Base-by-base conservation (phyloP, 2,329 filamentous ascomycete species). In the Alternaria sp. region DNA sequence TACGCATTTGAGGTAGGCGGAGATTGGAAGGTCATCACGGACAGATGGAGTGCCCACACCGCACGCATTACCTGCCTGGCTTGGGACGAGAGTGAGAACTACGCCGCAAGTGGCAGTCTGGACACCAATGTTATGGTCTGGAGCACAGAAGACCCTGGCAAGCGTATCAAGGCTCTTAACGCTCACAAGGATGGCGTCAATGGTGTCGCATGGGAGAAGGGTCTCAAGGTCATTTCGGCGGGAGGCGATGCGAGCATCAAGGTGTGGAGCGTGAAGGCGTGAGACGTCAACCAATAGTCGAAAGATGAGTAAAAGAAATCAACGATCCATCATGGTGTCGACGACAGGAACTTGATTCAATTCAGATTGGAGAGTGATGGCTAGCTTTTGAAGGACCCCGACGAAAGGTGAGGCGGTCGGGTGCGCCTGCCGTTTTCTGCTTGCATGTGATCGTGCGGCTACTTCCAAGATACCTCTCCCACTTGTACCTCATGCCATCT, bases 171-270 rank as follows among this genome's bases (percentile, higher is more conserved):
- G 83, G 90, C 89, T 14, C 82, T 89, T 21, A 97, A 97, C 76
- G 94, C 95, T 54, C 96, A 99, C 83, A 97, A 97, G 82, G 96
- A 98, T 76, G 96, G 96, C 10, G 94, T 98, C 18, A 93, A 91
- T 70, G 95, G 92, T 15, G 91, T 98, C 15, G 87, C 87, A 12
- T 99, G 95, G 94, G 85, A 92, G 84, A 70, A 71, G 61, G 85
- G 61, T 80, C 70, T 67, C 7, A 92, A 87, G 81, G 85, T 98
- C 54, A 89, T 92, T 10, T 96, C 91, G 71, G 88, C 89, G 5
- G 96, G 96, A 49, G 92, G 90, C 11, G 96, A 99, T 85, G 95
- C 93, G 33, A 90, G 92, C 1, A 87, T 99, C 51, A 99, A 98
- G 85, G 86, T 95, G 54, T 99, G 96, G 96, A 86, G 71, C 18